Evolutionary conservation across 2,329 filamentous ascomycete species (phyloP).

Genomic region (Aspergillus tanneri): DNA sequence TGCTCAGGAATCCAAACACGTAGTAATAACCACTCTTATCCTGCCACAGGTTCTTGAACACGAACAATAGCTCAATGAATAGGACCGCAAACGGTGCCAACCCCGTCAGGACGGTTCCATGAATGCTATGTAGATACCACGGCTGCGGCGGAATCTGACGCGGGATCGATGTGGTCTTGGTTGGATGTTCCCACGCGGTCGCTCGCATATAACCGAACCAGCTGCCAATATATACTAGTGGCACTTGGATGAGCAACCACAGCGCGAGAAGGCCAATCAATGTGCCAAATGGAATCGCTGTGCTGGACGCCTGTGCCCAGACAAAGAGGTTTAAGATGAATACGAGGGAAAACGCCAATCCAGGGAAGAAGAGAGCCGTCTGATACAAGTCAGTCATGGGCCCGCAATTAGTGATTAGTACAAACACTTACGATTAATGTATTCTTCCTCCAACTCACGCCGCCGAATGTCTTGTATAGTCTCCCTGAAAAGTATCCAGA

Average conservation of each 20-base stretch:
- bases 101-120: slow-evolving; percentile 69
- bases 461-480: slow-evolving; percentile 80
- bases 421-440: slow-evolving; percentile 58
- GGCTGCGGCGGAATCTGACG: slow-evolving; percentile 72
- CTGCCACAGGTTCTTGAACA: slow-evolving; percentile 84
- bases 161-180: slow-evolving; percentile 69
- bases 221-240: slow-evolving; percentile 76
- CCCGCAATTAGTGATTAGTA: neutral
- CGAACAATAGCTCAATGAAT: slow-evolving; percentile 82
- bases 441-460: slow-evolving; percentile 71
- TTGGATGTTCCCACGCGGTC: slow-evolving; percentile 74
- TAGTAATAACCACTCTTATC: slow-evolving; percentile 93
- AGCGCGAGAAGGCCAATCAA: slow-evolving; percentile 69
- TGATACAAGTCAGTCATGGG: slow-evolving; percentile 27
- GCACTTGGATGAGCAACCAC: slow-evolving; percentile 83
- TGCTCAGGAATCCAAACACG: slow-evolving; percentile 79
- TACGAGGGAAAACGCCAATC: slow-evolving; percentile 69
- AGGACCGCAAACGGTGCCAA: slow-evolving; percentile 82
- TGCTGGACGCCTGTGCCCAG: slow-evolving; percentile 86
- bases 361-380: slow-evolving; percentile 76
- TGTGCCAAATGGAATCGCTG: slow-evolving; percentile 79
- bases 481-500: slow-evolving; percentile 85
- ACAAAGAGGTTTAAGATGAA: slow-evolving; percentile 86
- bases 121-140: slow-evolving; percentile 69
- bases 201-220: slow-evolving; percentile 71